Evolutionary conservation across 78 protist species (phyloP), one percentile per base, ranked within the genome.

Genomic region (Speleostelium caveatum): DNA sequence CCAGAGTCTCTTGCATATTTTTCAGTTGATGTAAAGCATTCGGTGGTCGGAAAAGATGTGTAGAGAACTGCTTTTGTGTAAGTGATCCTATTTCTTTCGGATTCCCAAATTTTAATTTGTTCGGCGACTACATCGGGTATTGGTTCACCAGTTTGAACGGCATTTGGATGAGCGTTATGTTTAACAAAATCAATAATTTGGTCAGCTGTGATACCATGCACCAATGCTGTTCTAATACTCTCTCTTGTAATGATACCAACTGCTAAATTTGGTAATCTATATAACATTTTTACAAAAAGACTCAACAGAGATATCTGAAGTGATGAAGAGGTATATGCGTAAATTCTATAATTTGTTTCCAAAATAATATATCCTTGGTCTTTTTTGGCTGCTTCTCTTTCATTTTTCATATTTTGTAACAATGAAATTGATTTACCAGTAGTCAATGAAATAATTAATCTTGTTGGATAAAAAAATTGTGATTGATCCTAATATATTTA

Each of bases 171-270:
- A 17, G 59, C 74, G 55, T 79, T 79, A 14, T 79, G 88, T 51
- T 51, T 53, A 39, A 79, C 38, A 21, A 79, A 79, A 36, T 79
- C 88, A 8, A 79, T 58, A 32, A 79, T 67, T 58, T 79, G 88
- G 39, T 79, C 88, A 16, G 88, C 88, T 14, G 88, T 79, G 2
- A 79, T 79, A 79, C 88, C 88, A 79, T 79, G 88, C 42, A 79
- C 35, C 0, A 79, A 28, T 7, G 88, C 88, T 8, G 76, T 67
- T 68, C 88, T 65, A 24, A 79, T 67, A 67, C 77, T 67, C 35
- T 79, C 88, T 30, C 88, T 32, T 22, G 88, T 79, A 2, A 79
- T n/a, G 32, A 79, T 79, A 56, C 88, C 88, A 35, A 79, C 88
- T 56, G 88, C 71, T 26, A 79, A 39, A 53, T 79, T 79, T 3